phyloP scores from a whole-genome alignment of 1,284 basidiomycete species.

The Rhodotorula sp. region DNA sequence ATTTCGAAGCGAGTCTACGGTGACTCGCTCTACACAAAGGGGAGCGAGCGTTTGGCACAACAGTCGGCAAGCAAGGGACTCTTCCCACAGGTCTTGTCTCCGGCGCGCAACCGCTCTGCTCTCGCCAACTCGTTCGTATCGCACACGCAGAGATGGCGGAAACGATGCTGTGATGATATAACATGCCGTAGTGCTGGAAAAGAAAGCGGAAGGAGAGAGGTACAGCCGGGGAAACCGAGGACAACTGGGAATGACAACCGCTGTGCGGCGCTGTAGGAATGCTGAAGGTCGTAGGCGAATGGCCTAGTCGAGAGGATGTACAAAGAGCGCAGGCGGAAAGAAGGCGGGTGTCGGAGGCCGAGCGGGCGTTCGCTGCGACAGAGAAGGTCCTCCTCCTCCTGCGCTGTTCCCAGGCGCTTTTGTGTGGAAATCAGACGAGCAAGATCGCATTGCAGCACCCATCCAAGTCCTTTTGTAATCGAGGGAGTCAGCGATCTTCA shows the following conservation, averaged over 20 bases:
- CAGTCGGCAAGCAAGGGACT: too few species aligned
- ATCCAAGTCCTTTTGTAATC: slow-evolving; percentile 62
- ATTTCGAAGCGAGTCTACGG: too few species aligned
- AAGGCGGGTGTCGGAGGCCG: background rate
- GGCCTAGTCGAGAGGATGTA: background rate
- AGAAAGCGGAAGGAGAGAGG: background rate
- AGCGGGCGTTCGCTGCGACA: background rate
- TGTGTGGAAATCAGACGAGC: slow-evolving; percentile 52
- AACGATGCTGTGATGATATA: too few species aligned
- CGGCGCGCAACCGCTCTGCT: too few species aligned
- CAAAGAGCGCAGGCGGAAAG: too few species aligned
- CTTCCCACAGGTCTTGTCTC: too few species aligned
- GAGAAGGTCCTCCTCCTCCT: background rate
- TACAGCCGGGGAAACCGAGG: background rate
- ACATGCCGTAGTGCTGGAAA: background rate
- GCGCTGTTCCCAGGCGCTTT: too few species aligned
- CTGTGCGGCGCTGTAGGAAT: too few species aligned
- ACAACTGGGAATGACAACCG: background rate
- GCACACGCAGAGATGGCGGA: too few species aligned
- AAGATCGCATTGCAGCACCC: slow-evolving; percentile 94
- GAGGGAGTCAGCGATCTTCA: background rate
- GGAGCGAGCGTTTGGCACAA: too few species aligned
- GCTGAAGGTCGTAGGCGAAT: background rate
- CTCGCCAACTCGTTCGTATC: too few species aligned
- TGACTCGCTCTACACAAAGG: too few species aligned